These are phyloP conservation scores for Chaetoceros tenuissimus DNA, from an alignment of 108 stramenopile genomes.

Conservation along the genomic window DNA sequence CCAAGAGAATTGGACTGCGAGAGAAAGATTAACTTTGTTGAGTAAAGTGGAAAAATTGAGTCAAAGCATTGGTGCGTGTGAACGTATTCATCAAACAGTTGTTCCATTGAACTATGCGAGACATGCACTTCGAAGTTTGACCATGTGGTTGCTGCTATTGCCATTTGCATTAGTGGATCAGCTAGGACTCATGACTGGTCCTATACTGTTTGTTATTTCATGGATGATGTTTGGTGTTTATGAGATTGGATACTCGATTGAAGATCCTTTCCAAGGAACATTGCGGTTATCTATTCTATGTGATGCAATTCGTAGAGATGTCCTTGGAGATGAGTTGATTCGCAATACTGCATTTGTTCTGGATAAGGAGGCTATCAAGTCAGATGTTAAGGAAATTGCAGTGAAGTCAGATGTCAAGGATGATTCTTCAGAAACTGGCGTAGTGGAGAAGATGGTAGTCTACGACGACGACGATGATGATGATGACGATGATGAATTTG, in stretches of 20 bases:
- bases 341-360: slow-evolving; percentile 63
- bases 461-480: slow-evolving; percentile 4
- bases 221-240: slow-evolving; percentile 94
- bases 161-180: slow-evolving; percentile 82
- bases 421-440: not conserved
- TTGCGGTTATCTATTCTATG: slow-evolving; percentile 73
- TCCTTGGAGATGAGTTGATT: slow-evolving; percentile 67
- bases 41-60: slow-evolving; percentile 70
- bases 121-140: slow-evolving; percentile 85
- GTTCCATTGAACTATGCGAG: slow-evolving; percentile 93
- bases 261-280: slow-evolving; percentile 91
- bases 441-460: not conserved
- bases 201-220: slow-evolving; percentile 65
- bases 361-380: slow-evolving; percentile 14
- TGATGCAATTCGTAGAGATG: slow-evolving; percentile 75
- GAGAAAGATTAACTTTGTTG: slow-evolving; percentile 80
- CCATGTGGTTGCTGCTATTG: slow-evolving; percentile 82
- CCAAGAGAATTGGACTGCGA: slow-evolving; percentile 49
- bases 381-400: slow-evolving; percentile 5
- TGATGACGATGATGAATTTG: not conserved
- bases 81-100: slow-evolving; percentile 92
- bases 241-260: slow-evolving; percentile 90
- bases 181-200: slow-evolving; percentile 72
- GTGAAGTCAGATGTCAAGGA: not conserved
- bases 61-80: slow-evolving; percentile 74